A percentile compares a stretch with the other conserved stretches of the same genome.
Conservation (phyloP, 495 filamentous ascomycete species). For the Hypoxylon intermedium region DNA sequence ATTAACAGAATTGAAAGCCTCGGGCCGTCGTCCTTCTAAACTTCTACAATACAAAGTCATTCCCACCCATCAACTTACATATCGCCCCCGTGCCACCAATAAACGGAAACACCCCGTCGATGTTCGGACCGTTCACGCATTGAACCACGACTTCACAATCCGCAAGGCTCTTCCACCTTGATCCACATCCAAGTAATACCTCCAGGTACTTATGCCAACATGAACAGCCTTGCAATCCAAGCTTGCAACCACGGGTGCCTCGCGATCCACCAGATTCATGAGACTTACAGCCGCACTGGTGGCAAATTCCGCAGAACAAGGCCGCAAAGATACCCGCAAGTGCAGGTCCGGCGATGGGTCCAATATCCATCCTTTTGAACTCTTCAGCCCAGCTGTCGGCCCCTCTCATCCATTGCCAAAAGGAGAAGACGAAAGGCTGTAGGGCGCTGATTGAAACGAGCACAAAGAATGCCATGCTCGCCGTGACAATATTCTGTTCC, state of each 20-base stretch:
- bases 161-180: neutral
- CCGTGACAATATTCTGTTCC: neutral
- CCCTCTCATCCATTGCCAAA: neutral
- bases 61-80: too few species aligned
- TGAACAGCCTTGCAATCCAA: slow-evolving; percentile 9
- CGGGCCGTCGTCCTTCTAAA: too few species aligned
- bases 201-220: slow-evolving; percentile 11
- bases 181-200: slow-evolving; percentile 7
- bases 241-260: slow-evolving; percentile 8
- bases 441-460: neutral
- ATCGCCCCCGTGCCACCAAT: too few species aligned
- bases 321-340: neutral
- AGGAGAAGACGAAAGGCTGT: neutral
- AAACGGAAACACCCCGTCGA: too few species aligned
- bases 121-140: too few species aligned
- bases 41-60: too few species aligned
- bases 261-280: neutral
- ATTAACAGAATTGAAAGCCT: too few species aligned
- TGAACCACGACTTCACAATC: slow-evolving; percentile 1
- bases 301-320: neutral
- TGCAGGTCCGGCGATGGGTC: slow-evolving; percentile 5
- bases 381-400: neutral
- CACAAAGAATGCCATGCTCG: neutral
- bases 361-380: slow-evolving; percentile 1
- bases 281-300: neutral